phyloP scores from a whole-genome alignment of 2,329 filamentous ascomycete species.

The Pleomassaria siparia region DNA sequence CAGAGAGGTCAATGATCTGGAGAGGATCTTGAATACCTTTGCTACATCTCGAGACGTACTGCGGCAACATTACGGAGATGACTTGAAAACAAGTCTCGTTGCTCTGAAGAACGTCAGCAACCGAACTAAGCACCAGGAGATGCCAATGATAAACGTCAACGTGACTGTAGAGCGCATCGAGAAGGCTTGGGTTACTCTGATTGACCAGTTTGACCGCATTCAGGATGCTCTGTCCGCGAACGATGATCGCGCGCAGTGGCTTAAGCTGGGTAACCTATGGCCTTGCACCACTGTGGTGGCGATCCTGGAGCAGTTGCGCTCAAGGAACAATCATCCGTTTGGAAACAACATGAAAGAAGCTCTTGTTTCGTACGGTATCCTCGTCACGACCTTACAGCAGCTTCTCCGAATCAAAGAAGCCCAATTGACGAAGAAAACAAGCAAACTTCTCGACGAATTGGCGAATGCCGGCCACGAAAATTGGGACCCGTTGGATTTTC shows the following conservation, averaged over 20 bases:
- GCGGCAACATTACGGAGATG: constrained; percentile 41
- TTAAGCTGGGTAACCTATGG: constrained; percentile 46
- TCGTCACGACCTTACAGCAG: constrained; percentile 49
- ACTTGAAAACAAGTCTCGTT: constrained; percentile 31
- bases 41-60: constrained; percentile 33
- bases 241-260: constrained; percentile 42
- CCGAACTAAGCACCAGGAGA: constrained; percentile 11
- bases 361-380: constrained; percentile 48
- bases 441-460: constrained; percentile 28
- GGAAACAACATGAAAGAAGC: constrained; percentile 38
- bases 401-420: constrained; percentile 44
- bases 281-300: constrained; percentile 47
- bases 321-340: constrained; percentile 28
- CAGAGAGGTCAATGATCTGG: constrained; percentile 20
- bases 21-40: constrained; percentile 36
- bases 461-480: constrained; percentile 55
- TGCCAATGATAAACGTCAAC: constrained; percentile 5
- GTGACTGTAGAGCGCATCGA: constrained; percentile 5
- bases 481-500: constrained; percentile 54
- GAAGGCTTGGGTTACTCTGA: constrained; percentile 16
- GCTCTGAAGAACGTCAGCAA: constrained; percentile 26
- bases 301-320: constrained; percentile 52
- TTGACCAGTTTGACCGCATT: constrained; percentile 12
- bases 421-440: constrained; percentile 16
- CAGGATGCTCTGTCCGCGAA: constrained; percentile 15